Conservation (phyloP, 768 basidiomycete species). For the Sarcodon sp. region DNA sequence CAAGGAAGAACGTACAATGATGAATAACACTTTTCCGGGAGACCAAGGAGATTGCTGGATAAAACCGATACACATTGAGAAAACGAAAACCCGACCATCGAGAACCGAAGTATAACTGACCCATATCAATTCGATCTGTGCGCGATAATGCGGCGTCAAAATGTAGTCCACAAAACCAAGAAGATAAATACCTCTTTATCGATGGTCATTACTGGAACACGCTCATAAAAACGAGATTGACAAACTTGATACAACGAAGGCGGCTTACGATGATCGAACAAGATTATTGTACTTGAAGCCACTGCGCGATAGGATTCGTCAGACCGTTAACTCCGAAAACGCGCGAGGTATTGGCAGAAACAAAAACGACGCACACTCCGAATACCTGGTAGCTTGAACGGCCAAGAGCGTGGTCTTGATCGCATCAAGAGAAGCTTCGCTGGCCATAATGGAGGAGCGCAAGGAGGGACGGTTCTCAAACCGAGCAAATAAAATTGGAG, state of each 20-base stretch:
- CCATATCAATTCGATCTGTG: conserved; percentile 42
- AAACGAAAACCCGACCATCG: background rate
- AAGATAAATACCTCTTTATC: conserved; percentile 31
- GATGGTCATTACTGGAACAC: conserved; percentile 31
- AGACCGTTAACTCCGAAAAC: no score
- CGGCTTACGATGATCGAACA: conserved; percentile 40
- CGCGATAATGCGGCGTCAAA: conserved; percentile 2
- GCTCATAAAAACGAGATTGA: background rate
- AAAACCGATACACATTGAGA: background rate
- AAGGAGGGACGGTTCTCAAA: no score
- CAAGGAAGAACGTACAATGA: conserved; percentile 25
- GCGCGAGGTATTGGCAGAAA: no score
- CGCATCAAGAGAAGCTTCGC: no score
- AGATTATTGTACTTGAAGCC: conserved; percentile 35
- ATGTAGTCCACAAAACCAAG: background rate
- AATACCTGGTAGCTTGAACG: no score
- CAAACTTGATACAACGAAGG: background rate
- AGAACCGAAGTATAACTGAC: conserved; percentile 15
- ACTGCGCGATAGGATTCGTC: conserved; percentile 27
- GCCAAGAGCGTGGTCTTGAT: no score
- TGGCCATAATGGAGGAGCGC: no score
- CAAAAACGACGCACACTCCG: no score
- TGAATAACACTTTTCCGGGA: conserved; percentile 38
- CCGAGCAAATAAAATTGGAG: no score
- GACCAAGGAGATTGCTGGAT: conserved; percentile 40